These are phyloP conservation scores for Solanum raphanifolium DNA, from an alignment of 257 asterid genomes.

Conservation along the genomic window DNA sequence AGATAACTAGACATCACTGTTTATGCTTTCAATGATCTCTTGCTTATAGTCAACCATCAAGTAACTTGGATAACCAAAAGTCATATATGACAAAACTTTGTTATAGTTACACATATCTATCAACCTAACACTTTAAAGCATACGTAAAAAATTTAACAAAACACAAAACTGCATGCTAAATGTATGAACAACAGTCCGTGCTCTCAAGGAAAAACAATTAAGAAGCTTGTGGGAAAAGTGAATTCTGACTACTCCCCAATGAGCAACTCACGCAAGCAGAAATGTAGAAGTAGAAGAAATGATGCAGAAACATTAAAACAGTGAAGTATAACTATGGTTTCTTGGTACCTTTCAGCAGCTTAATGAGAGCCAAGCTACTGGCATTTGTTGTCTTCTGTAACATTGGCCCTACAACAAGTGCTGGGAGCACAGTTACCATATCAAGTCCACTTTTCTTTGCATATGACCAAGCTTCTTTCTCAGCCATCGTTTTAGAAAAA, in stretches of 20 bases:
- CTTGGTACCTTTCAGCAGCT: slow-evolving; percentile 51
- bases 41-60: background rate
- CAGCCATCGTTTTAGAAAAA: slow-evolving; percentile 66
- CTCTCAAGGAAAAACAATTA: background rate
- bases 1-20: background rate
- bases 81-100: background rate
- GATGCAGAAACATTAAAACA: background rate
- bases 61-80: background rate
- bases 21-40: background rate
- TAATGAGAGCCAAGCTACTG: slow-evolving; percentile 49
- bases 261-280: background rate
- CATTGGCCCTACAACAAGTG: slow-evolving; percentile 60
- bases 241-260: background rate
- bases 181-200: background rate
- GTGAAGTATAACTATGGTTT: background rate
- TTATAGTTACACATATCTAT: background rate
- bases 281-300: background rate
- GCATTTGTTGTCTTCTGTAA: slow-evolving; percentile 46
- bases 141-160: background rate
- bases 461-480: slow-evolving; percentile 53
- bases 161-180: background rate
- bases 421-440: slow-evolving; percentile 50
- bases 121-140: background rate
- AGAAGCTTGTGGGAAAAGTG: background rate
- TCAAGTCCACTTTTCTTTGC: slow-evolving; percentile 46